Evolutionary conservation across 1,284 basidiomycete genomes (phyloP), one percentile per base, ranked within the genome.

Genomic region (Trichosporon ovoides): DNA sequence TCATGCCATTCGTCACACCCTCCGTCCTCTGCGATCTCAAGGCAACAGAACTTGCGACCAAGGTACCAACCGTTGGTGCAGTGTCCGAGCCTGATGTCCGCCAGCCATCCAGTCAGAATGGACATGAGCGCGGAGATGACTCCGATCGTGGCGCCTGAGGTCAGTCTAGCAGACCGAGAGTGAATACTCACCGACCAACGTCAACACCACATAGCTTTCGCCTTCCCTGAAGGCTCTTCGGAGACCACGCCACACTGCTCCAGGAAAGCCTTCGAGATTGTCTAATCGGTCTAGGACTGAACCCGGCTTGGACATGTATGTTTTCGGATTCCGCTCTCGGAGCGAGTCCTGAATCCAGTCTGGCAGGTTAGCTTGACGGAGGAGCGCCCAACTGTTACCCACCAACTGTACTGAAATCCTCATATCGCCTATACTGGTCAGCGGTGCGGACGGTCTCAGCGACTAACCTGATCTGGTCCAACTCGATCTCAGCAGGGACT

Each of bases 21-120:
- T 35, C 85, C 83, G 62, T 87, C 88, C 51, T 87, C 86, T 13
- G 78, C 67, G 13, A 84, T 83, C 67, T 93, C 91, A 28, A 76
- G 93, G 74, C 96, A 99, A 78, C 96, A 98, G 75, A 98, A 98
- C 72, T 97, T 91, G 69, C 91, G 87, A 75, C 94, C 96, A 57
- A 98, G 77, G 95, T 96, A 99, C 96, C 96, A 98, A 2, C 91
- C 94, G 57, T 94, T 89, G 1, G 85, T 84, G 76, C 96, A 99
- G 73, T 96, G 95, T 0, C 96, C 96, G 80, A 93, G 88, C 80
- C 98, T 98, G 62, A 98, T 84, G 75, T 98, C 94, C 1, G 93
- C 94, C 10, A 98, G 83, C 96, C 96, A 99, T 76, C 89, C 91
- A n/a, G 92, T 96, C 58, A 93, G 81, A 67, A 98, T 96, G 38